Percentiles rank a stretch among this genome's conserved stretches.
These are phyloP conservation scores for Brassica juncea DNA, from an alignment of 345 rosid species.

Conservation along the genomic window DNA sequence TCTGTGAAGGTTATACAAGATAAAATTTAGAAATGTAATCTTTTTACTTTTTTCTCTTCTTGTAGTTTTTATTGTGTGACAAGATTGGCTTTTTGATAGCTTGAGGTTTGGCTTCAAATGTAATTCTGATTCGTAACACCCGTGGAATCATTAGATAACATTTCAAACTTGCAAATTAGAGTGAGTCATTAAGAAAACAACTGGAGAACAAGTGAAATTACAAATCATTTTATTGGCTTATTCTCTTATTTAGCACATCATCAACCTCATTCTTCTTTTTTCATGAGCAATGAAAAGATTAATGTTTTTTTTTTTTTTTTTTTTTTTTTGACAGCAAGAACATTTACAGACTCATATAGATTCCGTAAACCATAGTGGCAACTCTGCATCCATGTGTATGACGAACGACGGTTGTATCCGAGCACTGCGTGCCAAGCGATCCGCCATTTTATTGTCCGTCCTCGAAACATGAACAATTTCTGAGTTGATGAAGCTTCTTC, in stretches of 20 bases:
- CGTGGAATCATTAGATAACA: not conserved
- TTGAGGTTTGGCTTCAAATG: slow-evolving; percentile 22
- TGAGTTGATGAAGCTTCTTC: too few relatives aligned
- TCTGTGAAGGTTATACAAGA: not conserved
- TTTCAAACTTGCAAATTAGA: not conserved
- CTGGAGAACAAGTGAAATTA: not conserved
- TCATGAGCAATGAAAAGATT: not conserved
- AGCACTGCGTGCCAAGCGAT: too few relatives aligned
- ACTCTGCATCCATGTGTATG: too few relatives aligned
- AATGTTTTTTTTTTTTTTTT: too few relatives aligned
- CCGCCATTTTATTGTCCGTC: too few relatives aligned
- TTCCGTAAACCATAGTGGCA: too few relatives aligned
- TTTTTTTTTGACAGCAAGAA: too few relatives aligned
- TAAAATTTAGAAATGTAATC: not conserved
- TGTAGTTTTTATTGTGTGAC: not conserved
- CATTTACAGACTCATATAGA: too few relatives aligned
- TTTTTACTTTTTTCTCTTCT: not conserved
- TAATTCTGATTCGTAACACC: not conserved
- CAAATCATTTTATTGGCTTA: not conserved
- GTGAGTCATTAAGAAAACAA: not conserved
- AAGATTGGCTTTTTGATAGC: slow-evolving; percentile 29
- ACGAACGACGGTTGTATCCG: too few relatives aligned
- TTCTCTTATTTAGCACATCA: not conserved
- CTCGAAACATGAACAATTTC: too few relatives aligned
- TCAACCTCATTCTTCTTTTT: not conserved